Evolutionary conservation across 192 early-diverging fungal species (phyloP).

Genomic region (Coemansia sp.): DNA sequence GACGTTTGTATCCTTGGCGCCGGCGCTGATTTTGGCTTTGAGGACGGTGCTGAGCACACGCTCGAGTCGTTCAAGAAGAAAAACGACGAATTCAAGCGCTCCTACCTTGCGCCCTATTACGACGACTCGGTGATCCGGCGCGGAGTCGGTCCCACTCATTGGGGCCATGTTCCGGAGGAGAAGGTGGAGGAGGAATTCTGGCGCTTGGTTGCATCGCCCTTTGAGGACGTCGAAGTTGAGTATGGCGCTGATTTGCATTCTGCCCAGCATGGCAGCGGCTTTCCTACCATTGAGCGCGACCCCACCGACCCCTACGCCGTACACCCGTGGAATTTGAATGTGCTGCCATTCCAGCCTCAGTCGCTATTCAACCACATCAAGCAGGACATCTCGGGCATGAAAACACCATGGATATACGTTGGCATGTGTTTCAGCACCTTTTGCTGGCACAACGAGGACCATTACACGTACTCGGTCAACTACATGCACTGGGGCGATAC

Average conservation of each 20-base stretch:
- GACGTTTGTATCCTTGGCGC: conserved; percentile 73
- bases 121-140: conserved; percentile 11
- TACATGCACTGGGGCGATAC: conserved; percentile 96
- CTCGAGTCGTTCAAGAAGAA: conserved; percentile 79
- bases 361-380: conserved; percentile 88
- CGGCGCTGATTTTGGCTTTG: conserved; percentile 92
- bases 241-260: conserved; percentile 97
- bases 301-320: conserved; percentile 68
- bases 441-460: conserved; percentile 99
- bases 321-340: conserved; percentile 88
- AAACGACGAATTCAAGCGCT: conserved; percentile 80
- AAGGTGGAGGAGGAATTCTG: conserved; percentile 92
- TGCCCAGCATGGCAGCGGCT: conserved; percentile 89
- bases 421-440: conserved; percentile 96
- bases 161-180: conserved; percentile 67
- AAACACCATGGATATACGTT: conserved; percentile 96
- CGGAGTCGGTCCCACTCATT: conserved; percentile 14
- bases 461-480: conserved; percentile 96
- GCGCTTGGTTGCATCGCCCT: conserved; percentile 83
- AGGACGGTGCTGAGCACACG: conserved; percentile 81
- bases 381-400: conserved; percentile 96
- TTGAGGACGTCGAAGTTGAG: conserved; percentile 90
- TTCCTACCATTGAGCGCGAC: conserved; percentile 71
- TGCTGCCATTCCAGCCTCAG: conserved; percentile 77
- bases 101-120: conserved; percentile 66